phyloP scores from a whole-genome alignment of 352 stramenopile species.

The Phytophthora ohioensis region DNA sequence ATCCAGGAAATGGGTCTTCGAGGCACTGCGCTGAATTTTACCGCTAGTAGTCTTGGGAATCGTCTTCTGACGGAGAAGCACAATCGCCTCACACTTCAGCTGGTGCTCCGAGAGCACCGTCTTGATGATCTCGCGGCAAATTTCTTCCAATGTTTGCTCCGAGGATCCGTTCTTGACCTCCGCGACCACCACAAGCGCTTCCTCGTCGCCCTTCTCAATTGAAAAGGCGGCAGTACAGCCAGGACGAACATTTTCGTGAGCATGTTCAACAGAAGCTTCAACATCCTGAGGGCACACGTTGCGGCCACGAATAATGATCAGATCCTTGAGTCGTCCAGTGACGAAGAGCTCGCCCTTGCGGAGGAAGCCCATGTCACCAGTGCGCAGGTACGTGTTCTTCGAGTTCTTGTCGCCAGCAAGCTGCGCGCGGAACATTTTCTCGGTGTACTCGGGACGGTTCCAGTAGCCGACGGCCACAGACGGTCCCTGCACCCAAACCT shows the following conservation, averaged over 20 bases:
- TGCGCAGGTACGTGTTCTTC: slow-evolving; percentile 59
- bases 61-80: slow-evolving; percentile 73
- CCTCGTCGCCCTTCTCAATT: slow-evolving; percentile 80
- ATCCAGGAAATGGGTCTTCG: slow-evolving; percentile 66
- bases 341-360: slow-evolving; percentile 76
- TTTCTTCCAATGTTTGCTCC: slow-evolving; percentile 56
- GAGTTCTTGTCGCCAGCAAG: slow-evolving; percentile 53
- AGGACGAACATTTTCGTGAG: slow-evolving; percentile 73
- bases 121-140: slow-evolving; percentile 76
- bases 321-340: slow-evolving; percentile 78
- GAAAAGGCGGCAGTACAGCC: slow-evolving; percentile 84
- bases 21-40: slow-evolving; percentile 83
- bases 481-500: slow-evolving; percentile 94
- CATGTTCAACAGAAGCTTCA: slow-evolving; percentile 70
- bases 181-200: slow-evolving; percentile 79
- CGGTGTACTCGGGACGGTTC: slow-evolving; percentile 71
- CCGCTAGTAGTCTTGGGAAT: slow-evolving; percentile 89
- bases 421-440: slow-evolving; percentile 73
- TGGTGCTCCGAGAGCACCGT: slow-evolving; percentile 74
- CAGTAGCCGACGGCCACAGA: slow-evolving; percentile 81
- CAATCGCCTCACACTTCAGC: slow-evolving; percentile 73
- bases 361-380: slow-evolving; percentile 84
- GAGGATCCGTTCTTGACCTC: slow-evolving; percentile 76
- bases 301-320: slow-evolving; percentile 87
- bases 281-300: slow-evolving; percentile 85